Evolutionary conservation across 345 rosid genomes (phyloP).

Genomic region (Bruguiera sexangula): DNA sequence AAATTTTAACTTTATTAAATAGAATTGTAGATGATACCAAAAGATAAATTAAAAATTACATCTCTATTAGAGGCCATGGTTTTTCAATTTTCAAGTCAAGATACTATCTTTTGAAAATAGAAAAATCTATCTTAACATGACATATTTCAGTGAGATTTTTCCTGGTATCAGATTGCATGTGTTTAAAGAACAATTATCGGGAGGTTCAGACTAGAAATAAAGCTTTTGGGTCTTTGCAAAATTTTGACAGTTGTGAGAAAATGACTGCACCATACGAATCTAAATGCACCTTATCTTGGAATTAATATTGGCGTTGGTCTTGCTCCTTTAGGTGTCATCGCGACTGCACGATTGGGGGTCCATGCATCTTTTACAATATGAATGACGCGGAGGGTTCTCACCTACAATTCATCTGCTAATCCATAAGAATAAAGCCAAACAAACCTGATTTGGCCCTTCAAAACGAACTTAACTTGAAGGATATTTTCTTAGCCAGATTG

Average conservation of each 20-base stretch:
- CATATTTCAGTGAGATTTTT: too few relatives aligned
- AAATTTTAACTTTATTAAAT: too few relatives aligned
- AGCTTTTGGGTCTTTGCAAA: background rate
- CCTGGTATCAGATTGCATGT: too few relatives aligned
- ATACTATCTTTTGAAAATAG: too few relatives aligned
- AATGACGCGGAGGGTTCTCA: slow-evolving; percentile 1
- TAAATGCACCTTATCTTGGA: slow-evolving; percentile 21
- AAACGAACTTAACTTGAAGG: too few relatives aligned
- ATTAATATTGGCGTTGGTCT: background rate
- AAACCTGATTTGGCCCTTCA: background rate
- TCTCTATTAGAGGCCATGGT: too few relatives aligned
- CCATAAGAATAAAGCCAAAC: slow-evolving; percentile 1
- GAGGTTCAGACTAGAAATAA: background rate
- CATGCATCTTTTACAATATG: slow-evolving; percentile 15
- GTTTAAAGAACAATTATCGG: background rate
- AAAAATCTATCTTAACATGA: too few relatives aligned
- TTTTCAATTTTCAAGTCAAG: too few relatives aligned
- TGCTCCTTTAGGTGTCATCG: slow-evolving; percentile 7
- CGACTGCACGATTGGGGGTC: slow-evolving; percentile 22
- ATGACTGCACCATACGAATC: slow-evolving; percentile 24
- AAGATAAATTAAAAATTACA: too few relatives aligned
- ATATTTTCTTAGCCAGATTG: too few relatives aligned
- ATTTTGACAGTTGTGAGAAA: slow-evolving; percentile 22
- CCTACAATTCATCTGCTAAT: slow-evolving; percentile 9
- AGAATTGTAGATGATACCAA: too few relatives aligned